Evolutionary conservation across 345 rosid species (phyloP), one percentile per base, ranked within the genome.

Genomic region (Acer campestre): DNA sequence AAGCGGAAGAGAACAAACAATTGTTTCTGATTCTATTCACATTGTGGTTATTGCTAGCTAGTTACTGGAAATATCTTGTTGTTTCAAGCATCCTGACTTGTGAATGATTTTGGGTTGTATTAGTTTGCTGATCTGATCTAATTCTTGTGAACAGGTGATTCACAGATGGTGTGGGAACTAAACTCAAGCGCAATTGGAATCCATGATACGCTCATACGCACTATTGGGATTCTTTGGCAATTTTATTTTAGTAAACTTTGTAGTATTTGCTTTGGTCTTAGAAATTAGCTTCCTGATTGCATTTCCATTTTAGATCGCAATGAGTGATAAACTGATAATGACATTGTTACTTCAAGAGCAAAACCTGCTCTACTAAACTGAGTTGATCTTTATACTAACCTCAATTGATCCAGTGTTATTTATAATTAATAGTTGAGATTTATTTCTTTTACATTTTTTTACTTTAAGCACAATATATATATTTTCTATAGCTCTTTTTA

Each of bases 131-230:
- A 71, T 35, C 58, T 80, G 35, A 71, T 80, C 11, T 51, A 23
- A 3, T 82, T 75, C 22, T 9, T 18, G 22, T 66, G 64, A 25
- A 44, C 88, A 94, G 97, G 98, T 59, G 98, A 96, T 86, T 88
- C 90, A 92, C 98, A 0, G 97, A 96, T 88, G 98, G 99, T 75
- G 99, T 92, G n/a, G 99, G 99, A 64, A 96, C 99, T 49, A 96
- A 96, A 78, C 88, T 96, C 53, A 96, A 96, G 76, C 88, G 98
- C 98, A 25, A 90, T 94, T 23, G 97, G 95, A 68, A 85, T 87
- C 56, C 98, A 96, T 49, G 93, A 96, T 9, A 96, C n/a, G n/a
- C n/a, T n/a, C n/a, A n/a, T n/a, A n/a, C n/a, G n/a, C n/a, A n/a
- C 97, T n/a, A 90, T 94, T 66, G 98, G 98, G 84, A 90, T 94